Percentiles rank a stretch among this genome's conserved stretches.
Evolutionary conservation across 768 basidiomycete species (phyloP).

Genomic region (Hygrocybe punicea): DNA sequence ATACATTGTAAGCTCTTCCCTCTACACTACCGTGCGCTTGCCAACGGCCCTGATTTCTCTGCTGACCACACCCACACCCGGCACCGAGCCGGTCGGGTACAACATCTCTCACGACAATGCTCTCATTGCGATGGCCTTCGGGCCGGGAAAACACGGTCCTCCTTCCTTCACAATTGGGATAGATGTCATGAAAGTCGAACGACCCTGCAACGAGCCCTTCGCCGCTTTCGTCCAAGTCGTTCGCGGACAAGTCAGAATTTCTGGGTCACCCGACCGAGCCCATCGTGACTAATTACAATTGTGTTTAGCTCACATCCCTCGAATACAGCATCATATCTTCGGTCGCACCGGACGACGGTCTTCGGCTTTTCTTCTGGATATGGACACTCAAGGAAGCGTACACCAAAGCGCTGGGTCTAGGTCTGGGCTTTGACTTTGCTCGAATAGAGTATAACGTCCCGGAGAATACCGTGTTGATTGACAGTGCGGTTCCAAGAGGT

Average conservation of each 20-base stretch:
- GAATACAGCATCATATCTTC: slow-evolving; percentile 42
- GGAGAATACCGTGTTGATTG: slow-evolving; percentile 52
- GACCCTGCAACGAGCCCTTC: slow-evolving; percentile 58
- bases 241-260: slow-evolving; percentile 55
- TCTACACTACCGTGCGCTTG: not conserved
- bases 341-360: slow-evolving; percentile 46
- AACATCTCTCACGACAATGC: slow-evolving; percentile 82
- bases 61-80: slow-evolving; percentile 45
- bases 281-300: not conserved
- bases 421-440: slow-evolving; percentile 77
- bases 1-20: slow-evolving; percentile 52
- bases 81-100: slow-evolving; percentile 56
- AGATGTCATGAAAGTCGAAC: slow-evolving; percentile 75
- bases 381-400: slow-evolving; percentile 94
- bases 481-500: slow-evolving; percentile 52
- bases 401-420: slow-evolving; percentile 81
- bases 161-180: slow-evolving; percentile 66
- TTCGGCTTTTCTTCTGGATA: slow-evolving; percentile 71
- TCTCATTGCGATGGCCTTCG: slow-evolving; percentile 65
- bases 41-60: not conserved
- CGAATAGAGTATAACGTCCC: slow-evolving; percentile 68
- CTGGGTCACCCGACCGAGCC: not conserved
- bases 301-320: slow-evolving; percentile 40
- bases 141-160: slow-evolving; percentile 39
- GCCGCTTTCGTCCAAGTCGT: slow-evolving; percentile 60